Evolutionary conservation across 495 filamentous ascomycete species (phyloP).

Genomic region (Podospora tetraspora): DNA sequence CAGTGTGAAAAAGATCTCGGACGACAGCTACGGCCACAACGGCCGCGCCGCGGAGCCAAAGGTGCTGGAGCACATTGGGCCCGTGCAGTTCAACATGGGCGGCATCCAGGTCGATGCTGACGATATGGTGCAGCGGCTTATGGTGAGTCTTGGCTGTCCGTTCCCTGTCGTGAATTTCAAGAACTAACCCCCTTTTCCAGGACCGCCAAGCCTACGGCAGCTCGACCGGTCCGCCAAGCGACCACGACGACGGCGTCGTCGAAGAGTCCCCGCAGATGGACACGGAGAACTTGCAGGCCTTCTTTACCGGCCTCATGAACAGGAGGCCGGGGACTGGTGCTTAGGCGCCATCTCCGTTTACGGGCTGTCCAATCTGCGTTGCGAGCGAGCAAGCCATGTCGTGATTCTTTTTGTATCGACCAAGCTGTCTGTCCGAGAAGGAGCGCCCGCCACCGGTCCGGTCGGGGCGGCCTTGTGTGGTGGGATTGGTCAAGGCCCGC

Average conservation of each 20-base stretch:
- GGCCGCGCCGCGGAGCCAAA: constrained; percentile 44
- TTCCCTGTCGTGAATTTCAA: neutral
- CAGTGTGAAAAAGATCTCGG: constrained; percentile 33
- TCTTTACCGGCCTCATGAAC: constrained; percentile 47
- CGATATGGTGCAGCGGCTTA: constrained; percentile 84
- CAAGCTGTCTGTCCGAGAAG: neutral
- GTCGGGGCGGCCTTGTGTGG: too few relatives aligned
- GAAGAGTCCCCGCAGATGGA: constrained; percentile 37
- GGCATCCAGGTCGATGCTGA: constrained; percentile 96
- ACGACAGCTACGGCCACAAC: constrained; percentile 21
- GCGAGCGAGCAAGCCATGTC: neutral
- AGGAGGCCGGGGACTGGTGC: constrained; percentile 15
- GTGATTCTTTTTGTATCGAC: neutral
- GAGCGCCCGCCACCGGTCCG: too few relatives aligned
- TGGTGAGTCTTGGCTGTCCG: constrained; percentile 47
- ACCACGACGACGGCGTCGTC: constrained; percentile 26
- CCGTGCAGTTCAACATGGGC: constrained; percentile 95
- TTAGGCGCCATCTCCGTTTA: neutral
- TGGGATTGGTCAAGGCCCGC: neutral
- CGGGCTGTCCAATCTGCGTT: neutral
- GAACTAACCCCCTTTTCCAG: constrained; percentile 17
- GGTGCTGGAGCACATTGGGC: constrained; percentile 86
- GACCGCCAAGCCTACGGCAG: constrained; percentile 44
- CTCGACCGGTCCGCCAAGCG: constrained; percentile 31
- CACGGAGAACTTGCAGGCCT: constrained; percentile 45